Conservation (phyloP, 371 early-diverging fungal species). For the Chytridium lagenaria region DNA sequence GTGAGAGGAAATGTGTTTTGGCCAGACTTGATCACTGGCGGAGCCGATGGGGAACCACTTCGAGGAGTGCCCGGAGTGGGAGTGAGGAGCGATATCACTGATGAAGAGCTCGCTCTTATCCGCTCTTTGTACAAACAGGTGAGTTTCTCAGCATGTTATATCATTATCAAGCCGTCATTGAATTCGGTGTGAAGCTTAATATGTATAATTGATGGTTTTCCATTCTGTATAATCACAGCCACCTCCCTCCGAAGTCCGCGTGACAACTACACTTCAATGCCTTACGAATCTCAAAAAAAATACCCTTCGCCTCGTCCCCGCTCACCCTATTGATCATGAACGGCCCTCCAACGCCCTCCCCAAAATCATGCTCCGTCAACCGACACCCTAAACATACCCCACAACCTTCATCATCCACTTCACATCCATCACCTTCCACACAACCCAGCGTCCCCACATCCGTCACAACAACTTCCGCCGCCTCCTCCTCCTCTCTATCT, state of each 20-base stretch:
- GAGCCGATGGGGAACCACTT: not conserved
- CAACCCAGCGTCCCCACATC: not conserved
- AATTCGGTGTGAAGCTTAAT: no score
- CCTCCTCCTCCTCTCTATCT: not conserved
- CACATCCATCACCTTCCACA: not conserved
- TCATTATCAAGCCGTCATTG: not conserved
- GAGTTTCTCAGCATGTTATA: not conserved
- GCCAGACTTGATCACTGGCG: slow-evolving; percentile 8
- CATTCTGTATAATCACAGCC: not conserved
- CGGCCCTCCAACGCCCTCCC: not conserved
- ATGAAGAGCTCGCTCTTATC: not conserved
- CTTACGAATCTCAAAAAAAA: slow-evolving; percentile 28
- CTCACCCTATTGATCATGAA: not conserved
- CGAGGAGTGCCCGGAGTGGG: not conserved
- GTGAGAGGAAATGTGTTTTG: slow-evolving; percentile 13
- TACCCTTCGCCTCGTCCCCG: slow-evolving; percentile 25
- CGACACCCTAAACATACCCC: not conserved
- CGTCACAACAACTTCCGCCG: not conserved
- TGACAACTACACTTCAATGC: slow-evolving; percentile 27
- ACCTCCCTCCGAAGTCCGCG: slow-evolving; percentile 17
- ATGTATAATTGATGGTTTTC: no score
- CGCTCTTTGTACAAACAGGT: slow-evolving; percentile 11
- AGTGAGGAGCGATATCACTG: slow-evolving; percentile 10
- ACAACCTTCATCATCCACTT: slow-evolving; percentile 9
- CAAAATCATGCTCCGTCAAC: not conserved